A percentile compares a stretch with the other conserved stretches of the same genome.
These are phyloP conservation scores for Colletotrichum godetiae DNA, from an alignment of 2,329 filamentous ascomycete species.

Conservation along the genomic window DNA sequence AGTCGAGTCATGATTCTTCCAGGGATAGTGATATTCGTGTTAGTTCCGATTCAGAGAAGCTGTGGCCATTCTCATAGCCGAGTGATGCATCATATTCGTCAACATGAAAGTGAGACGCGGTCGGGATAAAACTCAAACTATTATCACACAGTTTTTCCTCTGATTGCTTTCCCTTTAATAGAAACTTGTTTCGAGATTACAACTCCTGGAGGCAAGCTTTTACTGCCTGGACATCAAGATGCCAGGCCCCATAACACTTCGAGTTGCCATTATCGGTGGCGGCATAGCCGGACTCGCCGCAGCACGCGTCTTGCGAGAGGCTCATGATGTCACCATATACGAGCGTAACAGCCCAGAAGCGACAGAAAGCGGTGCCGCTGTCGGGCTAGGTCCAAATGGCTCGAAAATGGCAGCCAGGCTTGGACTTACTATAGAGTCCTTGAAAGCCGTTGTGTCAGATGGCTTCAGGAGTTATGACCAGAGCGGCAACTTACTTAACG, in stretches of 20 bases:
- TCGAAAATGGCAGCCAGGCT: not conserved
- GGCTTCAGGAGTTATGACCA: not conserved
- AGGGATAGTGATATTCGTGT: no score
- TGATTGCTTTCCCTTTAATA: no score
- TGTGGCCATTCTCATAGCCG: not conserved
- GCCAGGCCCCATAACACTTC: not conserved
- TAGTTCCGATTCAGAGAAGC: not conserved
- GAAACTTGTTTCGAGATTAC: not conserved
- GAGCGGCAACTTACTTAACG: not conserved
- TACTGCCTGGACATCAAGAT: not conserved
- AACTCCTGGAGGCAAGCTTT: not conserved
- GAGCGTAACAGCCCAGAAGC: not conserved
- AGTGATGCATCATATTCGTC: no score
- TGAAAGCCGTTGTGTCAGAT: not conserved
- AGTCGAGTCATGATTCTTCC: not conserved
- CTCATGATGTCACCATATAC: not conserved
- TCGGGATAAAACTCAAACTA: not conserved
- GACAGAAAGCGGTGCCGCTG: not conserved
- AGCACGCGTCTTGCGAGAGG: not conserved
- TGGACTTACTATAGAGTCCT: not conserved
- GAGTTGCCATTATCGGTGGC: conserved; percentile 1
- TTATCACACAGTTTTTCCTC: no score
- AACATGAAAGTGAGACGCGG: not conserved
- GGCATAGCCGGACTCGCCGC: conserved; percentile 4
- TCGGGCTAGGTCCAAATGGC: not conserved